Percentiles rank a stretch among this genome's conserved stretches.
phyloP scores from a whole-genome alignment of 1,139 yeast genomes.

The Scheffersomyces stambukii region DNA sequence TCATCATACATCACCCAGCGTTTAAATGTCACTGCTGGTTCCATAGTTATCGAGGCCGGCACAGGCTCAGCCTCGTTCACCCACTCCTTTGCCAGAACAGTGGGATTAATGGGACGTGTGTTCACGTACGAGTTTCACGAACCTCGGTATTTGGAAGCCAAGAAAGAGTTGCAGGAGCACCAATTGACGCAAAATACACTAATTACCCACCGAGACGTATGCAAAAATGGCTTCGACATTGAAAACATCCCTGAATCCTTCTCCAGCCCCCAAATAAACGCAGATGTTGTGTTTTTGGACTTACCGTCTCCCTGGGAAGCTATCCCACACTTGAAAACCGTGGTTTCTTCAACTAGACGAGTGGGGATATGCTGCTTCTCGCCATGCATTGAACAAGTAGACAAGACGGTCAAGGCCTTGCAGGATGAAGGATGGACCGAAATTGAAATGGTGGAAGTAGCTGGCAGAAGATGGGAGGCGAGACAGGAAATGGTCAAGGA shows the following conservation, averaged over 20 bases:
- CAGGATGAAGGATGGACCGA: slow-evolving; percentile 79
- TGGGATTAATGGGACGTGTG: slow-evolving; percentile 56
- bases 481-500: slow-evolving; percentile 84
- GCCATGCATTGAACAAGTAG: slow-evolving; percentile 97
- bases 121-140: slow-evolving; percentile 91
- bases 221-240: slow-evolving; percentile 76
- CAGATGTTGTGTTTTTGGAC: slow-evolving; percentile 80
- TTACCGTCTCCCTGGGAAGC: slow-evolving; percentile 98
- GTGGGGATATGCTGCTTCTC: slow-evolving; percentile 89
- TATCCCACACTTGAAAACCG: slow-evolving; percentile 65
- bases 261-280: slow-evolving; percentile 40
- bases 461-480: slow-evolving; percentile 85
- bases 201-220: slow-evolving; percentile 89
- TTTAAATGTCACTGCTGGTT: slow-evolving; percentile 66
- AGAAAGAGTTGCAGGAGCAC: slow-evolving; percentile 70
- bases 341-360: slow-evolving; percentile 49
- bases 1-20: slow-evolving; percentile 86
- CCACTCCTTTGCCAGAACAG: slow-evolving; percentile 85
- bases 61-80: slow-evolving; percentile 97
- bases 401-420: slow-evolving; percentile 72
- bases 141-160: slow-evolving; percentile 76
- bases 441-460: slow-evolving; percentile 90
- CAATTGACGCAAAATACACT: slow-evolving; percentile 50
- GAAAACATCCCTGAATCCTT: no score
- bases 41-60: slow-evolving; percentile 91